These are phyloP conservation scores for Colletotrichum filicis DNA, from an alignment of 2,329 filamentous ascomycete species.

Conservation along the genomic window DNA sequence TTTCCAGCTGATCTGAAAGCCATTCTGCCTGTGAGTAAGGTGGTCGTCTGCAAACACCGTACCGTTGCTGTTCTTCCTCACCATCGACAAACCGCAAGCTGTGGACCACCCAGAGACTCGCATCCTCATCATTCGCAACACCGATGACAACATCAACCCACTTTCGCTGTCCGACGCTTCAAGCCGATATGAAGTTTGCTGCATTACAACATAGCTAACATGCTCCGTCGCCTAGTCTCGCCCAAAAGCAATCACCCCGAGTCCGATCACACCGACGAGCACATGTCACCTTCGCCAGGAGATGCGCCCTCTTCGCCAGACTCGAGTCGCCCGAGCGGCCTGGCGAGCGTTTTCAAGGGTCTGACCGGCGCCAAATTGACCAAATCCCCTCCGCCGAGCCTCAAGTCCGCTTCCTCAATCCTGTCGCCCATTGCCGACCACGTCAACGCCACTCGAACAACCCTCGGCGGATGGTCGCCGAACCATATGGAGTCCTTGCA, in stretches of 20 bases:
- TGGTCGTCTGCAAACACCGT: background rate
- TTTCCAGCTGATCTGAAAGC: conserved; percentile 17
- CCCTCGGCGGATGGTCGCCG: conserved; percentile 56
- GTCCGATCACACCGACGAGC: conserved; percentile 47
- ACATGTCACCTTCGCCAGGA: conserved; percentile 71
- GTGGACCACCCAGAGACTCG: conserved; percentile 11
- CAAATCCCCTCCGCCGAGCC: conserved; percentile 59
- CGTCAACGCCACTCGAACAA: conserved; percentile 53
- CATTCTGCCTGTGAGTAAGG: conserved; percentile 22
- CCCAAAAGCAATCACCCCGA: conserved; percentile 5
- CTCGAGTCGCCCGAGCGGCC: conserved; percentile 63
- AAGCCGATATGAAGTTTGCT: conserved; percentile 22
- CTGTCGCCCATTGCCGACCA: conserved; percentile 55
- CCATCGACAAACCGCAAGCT: conserved; percentile 3
- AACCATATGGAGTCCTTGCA: conserved; percentile 66
- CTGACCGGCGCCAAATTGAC: conserved; percentile 66
- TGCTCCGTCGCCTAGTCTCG: conserved; percentile 33
- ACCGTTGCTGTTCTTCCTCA: background rate
- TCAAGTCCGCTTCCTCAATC: conserved; percentile 51
- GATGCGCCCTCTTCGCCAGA: conserved; percentile 67
- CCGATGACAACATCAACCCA: conserved; percentile 21
- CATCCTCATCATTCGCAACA: conserved; percentile 14
- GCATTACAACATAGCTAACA: conserved; percentile 27
- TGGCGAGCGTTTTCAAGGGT: conserved; percentile 73
- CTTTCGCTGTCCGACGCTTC: background rate